phyloP scores from a whole-genome alignment of 805 yeast species.

The Jamesozyma spencerorum region DNA sequence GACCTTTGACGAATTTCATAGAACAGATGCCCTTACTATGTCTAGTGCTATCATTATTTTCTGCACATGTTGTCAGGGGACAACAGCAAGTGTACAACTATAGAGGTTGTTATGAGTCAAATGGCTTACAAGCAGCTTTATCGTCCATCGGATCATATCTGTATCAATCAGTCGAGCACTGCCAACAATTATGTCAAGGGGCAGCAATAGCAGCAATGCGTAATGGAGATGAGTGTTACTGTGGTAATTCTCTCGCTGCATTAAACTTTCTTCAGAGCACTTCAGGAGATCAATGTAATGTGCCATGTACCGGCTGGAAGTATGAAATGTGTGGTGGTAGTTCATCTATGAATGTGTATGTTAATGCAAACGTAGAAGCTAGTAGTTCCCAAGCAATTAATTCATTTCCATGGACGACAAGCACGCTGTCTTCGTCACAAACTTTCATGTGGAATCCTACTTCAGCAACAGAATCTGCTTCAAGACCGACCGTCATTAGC shows the following conservation, averaged over 20 bases:
- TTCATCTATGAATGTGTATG: slow-evolving; percentile 38
- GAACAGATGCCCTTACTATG: not conserved
- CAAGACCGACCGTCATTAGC: not conserved
- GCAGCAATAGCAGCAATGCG: slow-evolving; percentile 21
- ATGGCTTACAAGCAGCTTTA: slow-evolving; percentile 20
- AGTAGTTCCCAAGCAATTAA: slow-evolving; percentile 10
- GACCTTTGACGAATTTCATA: too few relatives aligned
- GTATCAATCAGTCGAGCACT: slow-evolving; percentile 53
- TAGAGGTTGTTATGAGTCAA: slow-evolving; percentile 31
- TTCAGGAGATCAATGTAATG: slow-evolving; percentile 35
- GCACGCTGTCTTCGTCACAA: too few relatives aligned
- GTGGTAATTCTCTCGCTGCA: slow-evolving; percentile 23
- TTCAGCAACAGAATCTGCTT: slow-evolving; percentile 6
- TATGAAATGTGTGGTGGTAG: slow-evolving; percentile 57
- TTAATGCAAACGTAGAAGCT: slow-evolving; percentile 17
- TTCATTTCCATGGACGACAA: not conserved
- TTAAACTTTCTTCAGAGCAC: slow-evolving; percentile 25
- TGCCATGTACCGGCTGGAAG: slow-evolving; percentile 54
- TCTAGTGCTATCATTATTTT: not conserved
- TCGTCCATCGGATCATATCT: slow-evolving; percentile 38
- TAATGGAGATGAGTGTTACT: slow-evolving; percentile 27
- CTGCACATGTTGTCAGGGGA: not conserved
- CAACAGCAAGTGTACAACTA: slow-evolving; percentile 10
- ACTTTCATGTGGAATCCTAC: not conserved
- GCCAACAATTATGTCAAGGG: slow-evolving; percentile 45